These are phyloP conservation scores for Lactarius evosmus DNA, from an alignment of 768 basidiomycete genomes.

Conservation along the genomic window DNA sequence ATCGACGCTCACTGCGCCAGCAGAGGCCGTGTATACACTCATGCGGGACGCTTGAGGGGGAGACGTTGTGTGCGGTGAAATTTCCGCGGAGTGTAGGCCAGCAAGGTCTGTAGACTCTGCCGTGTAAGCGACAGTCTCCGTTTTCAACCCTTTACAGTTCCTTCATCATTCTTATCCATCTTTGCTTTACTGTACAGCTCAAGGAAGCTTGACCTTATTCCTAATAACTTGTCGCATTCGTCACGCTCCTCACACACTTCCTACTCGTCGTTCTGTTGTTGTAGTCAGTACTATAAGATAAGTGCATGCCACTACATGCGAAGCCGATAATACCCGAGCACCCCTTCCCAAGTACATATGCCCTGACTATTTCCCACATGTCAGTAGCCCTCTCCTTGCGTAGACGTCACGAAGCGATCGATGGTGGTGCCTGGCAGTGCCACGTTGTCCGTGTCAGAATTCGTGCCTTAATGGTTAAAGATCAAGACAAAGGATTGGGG, in stretches of 20 bases:
- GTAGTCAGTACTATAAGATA: neutral
- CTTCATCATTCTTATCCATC: neutral
- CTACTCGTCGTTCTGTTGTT: neutral
- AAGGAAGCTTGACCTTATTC: neutral
- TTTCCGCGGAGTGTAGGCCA: too few relatives aligned
- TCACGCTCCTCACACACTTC: neutral
- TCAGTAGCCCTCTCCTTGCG: too few relatives aligned
- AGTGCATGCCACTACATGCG: neutral
- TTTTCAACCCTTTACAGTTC: neutral
- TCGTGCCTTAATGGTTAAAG: neutral
- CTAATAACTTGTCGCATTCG: neutral
- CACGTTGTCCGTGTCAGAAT: neutral
- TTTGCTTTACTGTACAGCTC: neutral
- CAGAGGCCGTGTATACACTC: neutral
- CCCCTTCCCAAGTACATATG: too few relatives aligned
- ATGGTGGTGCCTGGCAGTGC: neutral
- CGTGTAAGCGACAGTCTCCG: neutral
- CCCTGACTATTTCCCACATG: too few relatives aligned
- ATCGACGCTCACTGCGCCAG: conserved; percentile 13
- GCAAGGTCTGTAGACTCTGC: neutral
- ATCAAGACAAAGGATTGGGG: too few relatives aligned
- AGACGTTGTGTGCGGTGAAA: neutral
- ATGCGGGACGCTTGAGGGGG: neutral
- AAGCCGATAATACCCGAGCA: neutral
- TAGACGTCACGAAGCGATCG: neutral